Evolutionary conservation across 257 asterid species (phyloP), one percentile per base, ranked within the genome.

Genomic region (Coffea eugenioides): DNA sequence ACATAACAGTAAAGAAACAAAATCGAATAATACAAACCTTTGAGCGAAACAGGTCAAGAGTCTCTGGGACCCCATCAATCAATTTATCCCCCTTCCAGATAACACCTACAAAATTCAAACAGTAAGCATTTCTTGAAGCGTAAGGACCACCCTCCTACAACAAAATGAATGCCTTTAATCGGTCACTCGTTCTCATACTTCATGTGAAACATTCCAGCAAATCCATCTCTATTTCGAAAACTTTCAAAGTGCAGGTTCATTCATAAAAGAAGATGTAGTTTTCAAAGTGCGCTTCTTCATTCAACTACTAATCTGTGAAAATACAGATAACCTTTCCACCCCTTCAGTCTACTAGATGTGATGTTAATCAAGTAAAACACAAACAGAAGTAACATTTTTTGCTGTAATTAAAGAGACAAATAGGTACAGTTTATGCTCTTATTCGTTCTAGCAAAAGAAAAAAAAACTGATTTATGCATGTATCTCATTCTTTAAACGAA

Each of bases 1-100:
- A 59, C 39, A 71, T 21, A 61, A 45, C 8, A 8, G 52, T 13
- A 59, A 67, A 16, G 51, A 13, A 36, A 15, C 68, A 23, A 82
- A 67, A n/a, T 52, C 21, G 36, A 21, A 56, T 72, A 84, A 65
- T 64, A 18, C 87, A 80, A 76, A 93, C 99, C 97, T 90, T 95
- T 79, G 96, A 81, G 54, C 99, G 90, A 80, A 95, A 98, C 93
- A 95, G 75, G 88, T 93, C 99, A 69, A 95, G 96, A 73, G 99
- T 95, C 87, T 95, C 99, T 25, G 99, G 99, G 79, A 95, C 99
- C 68, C 99, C 98, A 73, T 92, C 98, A 46, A 95, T 95, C 73
- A 95, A 86, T 79, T 91, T 95, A 82, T 95, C 99, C 72, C 99
- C 99, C 82, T 95, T 95, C 99, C 99, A 95, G 74, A 95, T 90